These are phyloP conservation scores for Talaromyces borbonicus DNA, from an alignment of 495 filamentous ascomycete genomes.

Conservation along the genomic window DNA sequence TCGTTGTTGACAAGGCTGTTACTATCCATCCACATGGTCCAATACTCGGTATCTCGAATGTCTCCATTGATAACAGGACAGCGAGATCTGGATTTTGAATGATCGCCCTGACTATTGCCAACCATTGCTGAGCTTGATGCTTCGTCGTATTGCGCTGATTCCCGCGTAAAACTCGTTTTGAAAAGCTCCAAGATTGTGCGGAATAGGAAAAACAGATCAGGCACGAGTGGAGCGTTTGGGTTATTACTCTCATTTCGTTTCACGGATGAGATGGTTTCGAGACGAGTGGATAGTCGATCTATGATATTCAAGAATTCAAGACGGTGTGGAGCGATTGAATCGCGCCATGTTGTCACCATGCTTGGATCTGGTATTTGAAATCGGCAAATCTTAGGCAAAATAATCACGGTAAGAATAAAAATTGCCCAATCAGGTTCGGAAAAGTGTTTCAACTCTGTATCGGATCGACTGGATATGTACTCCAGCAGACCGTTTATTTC, in stretches of 20 bases:
- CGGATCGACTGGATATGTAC: neutral
- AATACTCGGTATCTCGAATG: conserved; percentile 2
- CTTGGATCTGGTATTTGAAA: neutral
- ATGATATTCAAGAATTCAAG: neutral
- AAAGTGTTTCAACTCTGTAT: neutral
- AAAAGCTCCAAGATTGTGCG: neutral
- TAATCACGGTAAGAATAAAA: neutral
- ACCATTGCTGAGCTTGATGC: neutral
- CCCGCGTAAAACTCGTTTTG: neutral
- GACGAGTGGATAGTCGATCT: neutral
- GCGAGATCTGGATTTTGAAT: neutral
- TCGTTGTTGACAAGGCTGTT: neutral
- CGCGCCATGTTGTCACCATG: neutral
- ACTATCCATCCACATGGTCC: conserved; percentile 2
- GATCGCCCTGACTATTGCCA: neutral
- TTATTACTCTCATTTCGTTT: neutral
- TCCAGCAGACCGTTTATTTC: conserved; percentile 3
- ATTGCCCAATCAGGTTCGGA: neutral
- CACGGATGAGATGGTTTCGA: neutral
- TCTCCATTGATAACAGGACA: conserved; percentile 5
- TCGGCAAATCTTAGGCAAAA: neutral
- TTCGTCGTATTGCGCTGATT: neutral
- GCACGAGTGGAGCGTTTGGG: neutral
- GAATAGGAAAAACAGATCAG: neutral
- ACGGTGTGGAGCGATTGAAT: neutral